Evolutionary conservation across 2,329 filamentous ascomycete species (phyloP), one percentile per base, ranked within the genome.

Genomic region (Colletotrichum sp.): DNA sequence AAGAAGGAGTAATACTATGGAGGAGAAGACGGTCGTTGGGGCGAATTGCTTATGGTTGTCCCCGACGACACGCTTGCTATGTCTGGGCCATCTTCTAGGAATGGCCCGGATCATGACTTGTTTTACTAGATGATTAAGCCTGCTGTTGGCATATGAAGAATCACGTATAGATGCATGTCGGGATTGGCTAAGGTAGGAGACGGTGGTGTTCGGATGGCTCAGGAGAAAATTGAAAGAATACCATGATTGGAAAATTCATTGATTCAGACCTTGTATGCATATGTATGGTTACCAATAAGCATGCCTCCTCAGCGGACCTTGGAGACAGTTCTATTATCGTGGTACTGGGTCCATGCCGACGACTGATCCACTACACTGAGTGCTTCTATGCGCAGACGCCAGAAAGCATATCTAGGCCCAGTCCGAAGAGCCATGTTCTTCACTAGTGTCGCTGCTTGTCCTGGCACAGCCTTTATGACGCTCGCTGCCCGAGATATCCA

Each of bases 1-100:
- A 65, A 79, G 60, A 78, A 79, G 19, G 69, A 80, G 30, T 69
- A 30, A 60, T 48, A 48, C 9, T 39, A 4, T 44, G 69, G 68
- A 13, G 28, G 15, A 30, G 57, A 82, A 34, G 68, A 67, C 22
- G 77, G 78, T 19, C 66, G 70, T 7, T 61, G 52, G 19, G 30
- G 6, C 34, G 22, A 39, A 12, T 9, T 30, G 27, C 16, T 25
- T 11, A 16, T 64, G 55, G 8, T 48, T 60, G 52, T 27, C 1
- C 19, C 39, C 39, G 39, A 6, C 39, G 39, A 48, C 39, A 48
- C 39, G 39, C 28, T 22, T 15, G 55, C n/a, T n/a, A 4, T n/a
- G 30, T 36, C 16, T 11, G 22, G 52, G 32, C 52, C 16, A 39
- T 39, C 48, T 59, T 59, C 66, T 52, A 68, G 66, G 32, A 30